Evolutionary conservation across 2,329 filamentous ascomycete species (phyloP), one percentile per base, ranked within the genome.

Genomic region (Cercospora brassicicola): DNA sequence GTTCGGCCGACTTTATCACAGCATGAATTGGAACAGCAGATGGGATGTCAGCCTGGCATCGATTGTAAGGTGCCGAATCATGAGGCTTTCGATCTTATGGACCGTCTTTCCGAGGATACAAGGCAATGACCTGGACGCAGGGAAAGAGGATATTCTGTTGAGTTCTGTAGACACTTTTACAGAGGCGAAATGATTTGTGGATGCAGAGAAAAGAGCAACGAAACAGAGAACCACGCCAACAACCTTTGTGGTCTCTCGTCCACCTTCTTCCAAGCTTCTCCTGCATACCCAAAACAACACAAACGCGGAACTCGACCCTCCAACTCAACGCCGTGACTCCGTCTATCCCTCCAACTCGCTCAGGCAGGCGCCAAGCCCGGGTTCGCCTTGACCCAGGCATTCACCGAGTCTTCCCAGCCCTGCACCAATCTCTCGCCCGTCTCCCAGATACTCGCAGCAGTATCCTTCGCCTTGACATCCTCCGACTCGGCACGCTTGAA

Each of bases 31-130:
- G 80, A 81, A 53, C 72, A 73, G 10, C 80, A 81, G 4, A 73
- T 84, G 9, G 81, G 81, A n/a, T 84, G 81, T 39, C 70, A 75
- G n/a, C 57, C 64, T 10, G 77, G 74, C 5, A 77, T 77, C 61
- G 78, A 83, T 48, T 84, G 80, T 59, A 78, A 81, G n/a, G 79
- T 83, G 11, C 77, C 81, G 62, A 82, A 82, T 70, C 71, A 78
- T 1, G 65, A 78, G n/a, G 78, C 82, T 0, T 83, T 83, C 71
- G 77, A 81, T 64, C 76, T 82, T 10, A 81, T 84, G 78, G 82
- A 84, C 68, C 78, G 78, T 56, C 45, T 65, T 42, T 59, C 55
- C 6, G 55, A 59, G 55, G 28, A n/a, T 1, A 2, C 8, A 13
- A 36, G 55, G 11, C 28, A 4, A 36, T 59, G 18, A 31, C 10